Base-by-base conservation (phyloP, 371 early-diverging fungal species). In the Mortierella sp. region DNA sequence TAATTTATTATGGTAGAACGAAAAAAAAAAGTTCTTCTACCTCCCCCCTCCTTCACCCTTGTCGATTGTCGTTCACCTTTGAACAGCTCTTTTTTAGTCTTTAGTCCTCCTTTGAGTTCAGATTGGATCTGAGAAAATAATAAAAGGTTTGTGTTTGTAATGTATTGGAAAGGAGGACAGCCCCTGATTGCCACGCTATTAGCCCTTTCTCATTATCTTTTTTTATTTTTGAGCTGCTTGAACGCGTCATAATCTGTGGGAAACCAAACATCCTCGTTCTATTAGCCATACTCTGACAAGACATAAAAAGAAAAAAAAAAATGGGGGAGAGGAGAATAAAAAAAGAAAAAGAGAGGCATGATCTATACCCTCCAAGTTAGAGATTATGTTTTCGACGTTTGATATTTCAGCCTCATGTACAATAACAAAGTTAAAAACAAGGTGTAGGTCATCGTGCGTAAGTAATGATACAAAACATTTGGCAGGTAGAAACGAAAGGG, bases 111-210 rank as follows among this genome's bases (percentile, higher is more conserved):
- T n/a, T 35, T 6, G 35, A 6, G 3, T 43, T 13, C 15, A 43
- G 15, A 43, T 13, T 15, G 15, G 43, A 43, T 43, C 43, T 9
- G 13, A 43, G 43, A 23, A 51, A 40, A 23, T 6, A 51, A 51
- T 23, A 51, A 51, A 40, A 40, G 13, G 13, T 40, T 40, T 9
- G 15, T 26, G 12, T 51, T 51, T n/a, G 51, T 13, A 51, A 51
- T 51, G 23, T 9, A 51, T 2, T n/a, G 45, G 5, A 40, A 40
- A 40, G 9, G 9, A 40, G 13, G 13, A 40, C 3, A 12, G 4
- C 51, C 51, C 51, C 51, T 51, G 51, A 51, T 51, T 51, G 51
- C 51, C 51, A 51, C 51, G 51, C 23, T 43, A 43, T 15, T 43
- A 7, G 13, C 5, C 43, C 13, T 13, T 13, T 13, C 15, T 43